A percentile compares a stretch with the other conserved stretches of the same genome.
Evolutionary conservation across 768 basidiomycete genomes (phyloP).

Genomic region (Cytidiella melzeri): DNA sequence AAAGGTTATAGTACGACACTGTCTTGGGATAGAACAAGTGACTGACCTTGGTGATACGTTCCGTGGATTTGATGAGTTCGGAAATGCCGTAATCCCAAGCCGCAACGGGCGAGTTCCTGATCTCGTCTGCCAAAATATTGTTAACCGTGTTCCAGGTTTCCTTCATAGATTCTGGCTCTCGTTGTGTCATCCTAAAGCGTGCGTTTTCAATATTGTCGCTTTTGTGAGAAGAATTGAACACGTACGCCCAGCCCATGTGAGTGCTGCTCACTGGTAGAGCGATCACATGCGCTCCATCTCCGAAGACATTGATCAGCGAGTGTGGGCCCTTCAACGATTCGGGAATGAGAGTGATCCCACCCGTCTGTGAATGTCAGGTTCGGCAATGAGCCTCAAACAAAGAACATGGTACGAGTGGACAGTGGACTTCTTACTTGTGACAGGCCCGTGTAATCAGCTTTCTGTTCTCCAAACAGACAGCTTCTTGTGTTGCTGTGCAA

Average conservation of each 20-base stretch:
- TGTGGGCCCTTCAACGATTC: slow-evolving; percentile 18
- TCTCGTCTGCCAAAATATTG: slow-evolving; percentile 5
- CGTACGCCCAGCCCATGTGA: slow-evolving; percentile 9
- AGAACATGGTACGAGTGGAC: background rate
- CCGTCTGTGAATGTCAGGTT: background rate
- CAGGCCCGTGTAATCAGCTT: slow-evolving; percentile 3
- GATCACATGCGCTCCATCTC: slow-evolving; percentile 33
- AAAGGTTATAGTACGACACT: background rate
- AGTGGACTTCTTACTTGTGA: slow-evolving; percentile 1
- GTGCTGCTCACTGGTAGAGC: slow-evolving; percentile 28
- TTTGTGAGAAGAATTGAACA: background rate
- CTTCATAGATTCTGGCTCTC: slow-evolving; percentile 32
- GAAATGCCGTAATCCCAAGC: slow-evolving; percentile 23
- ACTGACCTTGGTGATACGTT: slow-evolving; percentile 26
- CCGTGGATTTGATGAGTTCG: slow-evolving; percentile 20
- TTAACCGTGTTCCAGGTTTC: slow-evolving; percentile 39
- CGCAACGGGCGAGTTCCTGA: slow-evolving; percentile 17
- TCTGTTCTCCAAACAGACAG: slow-evolving; percentile 1
- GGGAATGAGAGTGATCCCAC: slow-evolving; percentile 3
- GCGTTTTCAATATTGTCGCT: background rate
- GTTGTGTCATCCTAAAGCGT: slow-evolving; percentile 26
- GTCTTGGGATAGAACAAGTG: background rate
- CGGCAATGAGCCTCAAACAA: background rate
- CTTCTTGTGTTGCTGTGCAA: slow-evolving; percentile 35
- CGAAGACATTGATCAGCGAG: slow-evolving; percentile 30